Base-by-base conservation (phyloP, 2,329 filamentous ascomycete species). In the Ophiocordyceps polyrhachis-furcata region DNA sequence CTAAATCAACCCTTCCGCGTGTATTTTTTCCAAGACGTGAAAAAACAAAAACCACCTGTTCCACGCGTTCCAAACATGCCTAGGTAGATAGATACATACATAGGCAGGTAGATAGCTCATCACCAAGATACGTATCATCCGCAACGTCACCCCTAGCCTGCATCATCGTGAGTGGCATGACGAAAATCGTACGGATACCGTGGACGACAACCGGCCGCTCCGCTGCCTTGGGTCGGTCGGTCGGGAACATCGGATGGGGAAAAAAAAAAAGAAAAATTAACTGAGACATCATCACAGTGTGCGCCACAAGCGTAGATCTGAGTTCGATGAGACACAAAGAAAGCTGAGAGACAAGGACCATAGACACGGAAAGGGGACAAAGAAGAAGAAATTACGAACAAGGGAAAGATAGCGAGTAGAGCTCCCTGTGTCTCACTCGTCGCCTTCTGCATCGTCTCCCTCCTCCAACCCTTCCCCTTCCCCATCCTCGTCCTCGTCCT, bases 401-500 rank as follows among this genome's bases (percentile, higher is more conserved):
- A 31, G 29, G 13, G 9, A 31, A n/a, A 37, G 32, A 17, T 4
- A 38, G n/a, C n/a, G 17, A 38, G 21, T 23, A 23, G 21, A 28
- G 25, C 25, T 28, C 4, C 8, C 6, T 28, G 25, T 2, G 9
- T 28, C 25, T 28, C 25, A 28, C 7, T 28, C 25, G 4, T 28
- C 25, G 5, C 25, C 25, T 28, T 11, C 25, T 28, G 25, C 25
- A 28, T 14, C 31, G 31, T 32, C 31, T 32, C 13, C 35, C 35
- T 17, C 5, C 11, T 19, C 17, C 35, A 38, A 38, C 9, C 15
- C 35, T 11, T n/a, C n/a, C n/a, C 35, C 13, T 14, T 14, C 15
- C 19, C 41, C 46, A 3, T 45, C 42, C 19, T 20, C 43, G 5
- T 43, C 46, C 37, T 29, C 38, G 15, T 32, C 43, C 15, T 69